Percentiles rank a stretch among this genome's conserved stretches.
These are phyloP conservation scores for Euphorbia lathyris DNA, from an alignment of 345 rosid species.

Conservation along the genomic window DNA sequence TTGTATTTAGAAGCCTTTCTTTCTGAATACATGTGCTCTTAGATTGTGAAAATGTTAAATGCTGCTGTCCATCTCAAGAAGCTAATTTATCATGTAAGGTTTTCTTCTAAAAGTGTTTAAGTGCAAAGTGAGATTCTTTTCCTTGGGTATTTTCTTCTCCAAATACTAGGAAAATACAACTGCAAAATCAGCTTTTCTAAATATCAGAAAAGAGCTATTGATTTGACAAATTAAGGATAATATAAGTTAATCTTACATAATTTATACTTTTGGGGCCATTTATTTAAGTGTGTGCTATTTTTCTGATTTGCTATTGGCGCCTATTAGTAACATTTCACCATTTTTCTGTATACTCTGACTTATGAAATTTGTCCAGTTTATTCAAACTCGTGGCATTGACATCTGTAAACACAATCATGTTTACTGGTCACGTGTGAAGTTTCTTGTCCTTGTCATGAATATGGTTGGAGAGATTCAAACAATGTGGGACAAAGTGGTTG, in stretches of 20 bases:
- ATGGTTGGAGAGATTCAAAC: slow-evolving; percentile 61
- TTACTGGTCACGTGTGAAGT: slow-evolving; percentile 52
- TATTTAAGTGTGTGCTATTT: not conserved
- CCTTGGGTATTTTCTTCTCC: no score
- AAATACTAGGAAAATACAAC: no score
- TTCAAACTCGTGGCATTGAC: slow-evolving; percentile 41
- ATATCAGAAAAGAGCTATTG: not conserved
- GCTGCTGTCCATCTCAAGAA: not conserved
- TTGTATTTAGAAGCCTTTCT: not conserved
- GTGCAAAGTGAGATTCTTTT: no score
- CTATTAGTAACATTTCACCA: not conserved
- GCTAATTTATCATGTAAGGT: no score
- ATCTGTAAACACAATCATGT: slow-evolving; percentile 44
- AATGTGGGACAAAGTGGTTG: slow-evolving; percentile 44
- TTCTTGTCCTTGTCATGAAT: slow-evolving; percentile 52
- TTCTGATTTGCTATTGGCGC: not conserved
- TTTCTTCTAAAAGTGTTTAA: no score
- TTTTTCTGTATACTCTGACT: slow-evolving; percentile 12
- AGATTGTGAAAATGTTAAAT: not conserved
- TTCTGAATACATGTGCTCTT: not conserved
- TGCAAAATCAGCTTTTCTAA: not conserved
- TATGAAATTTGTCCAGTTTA: slow-evolving; percentile 46
- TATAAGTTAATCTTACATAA: not conserved
- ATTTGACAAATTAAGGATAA: not conserved
- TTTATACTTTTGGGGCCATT: not conserved